Evolutionary conservation across 1,139 yeast species (phyloP), one percentile per base, ranked within the genome.

Genomic region (Pichia sp.): DNA sequence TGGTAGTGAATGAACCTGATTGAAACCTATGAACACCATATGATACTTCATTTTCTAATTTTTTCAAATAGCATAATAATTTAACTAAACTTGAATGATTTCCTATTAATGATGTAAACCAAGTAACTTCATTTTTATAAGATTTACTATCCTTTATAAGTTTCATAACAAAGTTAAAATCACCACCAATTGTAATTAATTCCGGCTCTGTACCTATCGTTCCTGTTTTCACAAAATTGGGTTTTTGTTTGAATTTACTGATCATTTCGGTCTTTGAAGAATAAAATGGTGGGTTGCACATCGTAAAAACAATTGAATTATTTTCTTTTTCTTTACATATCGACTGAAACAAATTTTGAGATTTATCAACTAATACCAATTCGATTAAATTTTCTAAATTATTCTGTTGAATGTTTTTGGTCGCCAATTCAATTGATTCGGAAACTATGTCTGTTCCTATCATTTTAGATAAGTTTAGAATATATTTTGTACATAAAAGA

Each of bases 251-350:
- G 30, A 26, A n/a, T 48, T n/a, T 52, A 41, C 9, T 18, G 25
- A 11, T 50, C 53, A 72, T 50, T 39, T 72, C 76, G 1, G 57
- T 59, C 1, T 34, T 27, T 1, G 69, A 62, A 3, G 56, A 51
- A 53, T 72, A 74, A 49, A 74, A 74, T 1, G 78, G 78, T 10
- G 78, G 78, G 49, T 74, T 74, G 52, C 77, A 72, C 54, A 73
- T 61, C 7, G 66, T 60, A 45, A 72, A 68, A 9, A 54, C 53
- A 2, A 46, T 38, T 29, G 33, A 25, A 10, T 44, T 29, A 4
- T n/a, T 28, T 2, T 25, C 3, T 33, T 49, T 38, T 1, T 29
- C 4, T n/a, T 36, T 38, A 1, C 42, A 18, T 3, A 52, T 32
- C 1, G 31, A 28, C 3, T n/a, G 30, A 35, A 49, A 57, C 5